Conservation (phyloP, 73 alveolate genomes). For the Symbiodinium pilosum region DNA sequence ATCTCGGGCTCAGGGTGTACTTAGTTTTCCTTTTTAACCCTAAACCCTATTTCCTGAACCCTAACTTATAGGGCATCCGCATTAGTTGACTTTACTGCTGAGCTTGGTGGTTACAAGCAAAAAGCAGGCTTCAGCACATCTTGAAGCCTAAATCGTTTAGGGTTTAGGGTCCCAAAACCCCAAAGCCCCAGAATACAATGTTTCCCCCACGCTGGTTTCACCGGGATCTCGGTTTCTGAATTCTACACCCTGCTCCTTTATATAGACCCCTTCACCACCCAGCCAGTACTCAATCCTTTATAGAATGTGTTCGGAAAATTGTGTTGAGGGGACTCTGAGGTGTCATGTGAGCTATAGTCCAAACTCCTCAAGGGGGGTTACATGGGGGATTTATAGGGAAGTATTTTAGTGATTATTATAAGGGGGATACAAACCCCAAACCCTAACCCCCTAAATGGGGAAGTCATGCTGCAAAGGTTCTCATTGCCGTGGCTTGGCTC, state of each 20-base stretch:
- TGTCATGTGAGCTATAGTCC: too few relatives aligned
- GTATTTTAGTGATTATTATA: too few relatives aligned
- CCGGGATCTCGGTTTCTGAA: not conserved
- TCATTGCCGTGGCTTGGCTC: constrained; percentile 8
- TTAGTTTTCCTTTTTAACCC: not conserved
- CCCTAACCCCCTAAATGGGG: not conserved
- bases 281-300: too few relatives aligned
- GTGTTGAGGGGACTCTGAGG: too few relatives aligned
- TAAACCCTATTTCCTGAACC: not conserved
- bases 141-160: not conserved
- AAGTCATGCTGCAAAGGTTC: not conserved
- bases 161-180: not conserved
- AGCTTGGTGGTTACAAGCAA: too few relatives aligned
- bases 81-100: too few relatives aligned
- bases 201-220: too few relatives aligned
- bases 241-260: not conserved
- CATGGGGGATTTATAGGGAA: too few relatives aligned
- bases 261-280: too few relatives aligned
- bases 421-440: not conserved
- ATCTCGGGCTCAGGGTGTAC: not conserved
- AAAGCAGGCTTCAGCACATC: not conserved
- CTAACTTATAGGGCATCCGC: not conserved
- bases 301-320: too few relatives aligned
- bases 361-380: too few relatives aligned
- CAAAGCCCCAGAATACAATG: too few relatives aligned